phyloP scores from a whole-genome alignment of 129 eudicot species.

The Artemisia tridentata region DNA sequence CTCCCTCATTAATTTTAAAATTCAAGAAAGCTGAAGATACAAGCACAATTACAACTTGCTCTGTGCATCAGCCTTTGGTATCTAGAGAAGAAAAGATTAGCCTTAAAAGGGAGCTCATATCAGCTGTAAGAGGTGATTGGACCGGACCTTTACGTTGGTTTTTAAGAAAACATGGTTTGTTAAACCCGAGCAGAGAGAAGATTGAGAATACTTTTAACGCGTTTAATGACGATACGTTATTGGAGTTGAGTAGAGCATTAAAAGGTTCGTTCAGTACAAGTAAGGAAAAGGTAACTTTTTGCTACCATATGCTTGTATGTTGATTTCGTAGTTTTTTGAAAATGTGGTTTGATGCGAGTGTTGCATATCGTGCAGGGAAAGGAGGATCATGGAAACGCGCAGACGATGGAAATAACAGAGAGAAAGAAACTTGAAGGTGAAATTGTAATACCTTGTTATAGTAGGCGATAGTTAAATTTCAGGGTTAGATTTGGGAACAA shows the following conservation, averaged over 20 bases:
- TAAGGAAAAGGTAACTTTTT: constrained; percentile 32
- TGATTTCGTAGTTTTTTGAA: constrained; percentile 6
- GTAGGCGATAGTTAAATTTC: background rate
- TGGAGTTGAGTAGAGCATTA: constrained; percentile 42
- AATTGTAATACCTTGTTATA: background rate
- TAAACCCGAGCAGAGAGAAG: constrained; percentile 26
- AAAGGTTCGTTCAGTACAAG: constrained; percentile 34
- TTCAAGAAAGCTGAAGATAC: constrained; percentile 26
- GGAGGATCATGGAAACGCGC: constrained; percentile 20
- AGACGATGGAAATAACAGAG: constrained; percentile 19
- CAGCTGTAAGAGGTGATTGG: constrained; percentile 34
- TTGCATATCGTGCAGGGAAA: constrained; percentile 20
- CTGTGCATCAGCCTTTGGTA: constrained; percentile 22
- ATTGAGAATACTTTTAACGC: constrained; percentile 35
- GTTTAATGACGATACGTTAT: constrained; percentile 35
- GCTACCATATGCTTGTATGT: background rate
- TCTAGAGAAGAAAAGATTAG: constrained; percentile 44
- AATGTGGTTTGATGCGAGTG: constrained; percentile 12
- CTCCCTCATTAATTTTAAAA: background rate
- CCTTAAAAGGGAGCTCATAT: constrained; percentile 36
- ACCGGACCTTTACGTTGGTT: constrained; percentile 33
- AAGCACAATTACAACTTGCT: constrained; percentile 12
- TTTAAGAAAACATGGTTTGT: constrained; percentile 40
- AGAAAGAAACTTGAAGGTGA: constrained; percentile 37
- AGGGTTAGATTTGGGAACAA: too few species aligned